phyloP scores from a whole-genome alignment of 495 filamentous ascomycete species.

The Bathelium albidoporum region DNA sequence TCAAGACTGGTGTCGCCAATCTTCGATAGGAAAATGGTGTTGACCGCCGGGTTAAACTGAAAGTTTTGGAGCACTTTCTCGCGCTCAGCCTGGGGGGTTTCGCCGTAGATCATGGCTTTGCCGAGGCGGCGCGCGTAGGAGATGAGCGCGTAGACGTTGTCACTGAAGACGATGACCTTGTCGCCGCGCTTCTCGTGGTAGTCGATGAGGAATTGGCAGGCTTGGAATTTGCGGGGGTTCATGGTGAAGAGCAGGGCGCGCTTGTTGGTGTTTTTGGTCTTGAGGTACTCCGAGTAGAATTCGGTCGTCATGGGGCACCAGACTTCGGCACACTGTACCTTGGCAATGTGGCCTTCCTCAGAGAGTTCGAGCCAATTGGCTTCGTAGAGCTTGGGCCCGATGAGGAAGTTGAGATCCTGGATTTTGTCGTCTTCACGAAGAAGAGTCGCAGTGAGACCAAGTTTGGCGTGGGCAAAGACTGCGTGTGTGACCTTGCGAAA shows the following conservation, averaged over 20 bases:
- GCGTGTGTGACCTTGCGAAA: constrained; percentile 86
- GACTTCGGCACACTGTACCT: constrained; percentile 95
- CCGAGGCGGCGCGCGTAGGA: constrained; percentile 72
- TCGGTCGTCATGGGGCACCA: constrained; percentile 99
- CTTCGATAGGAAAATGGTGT: constrained; percentile 95
- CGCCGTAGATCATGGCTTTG: constrained; percentile 90
- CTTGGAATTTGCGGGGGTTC: constrained; percentile 96
- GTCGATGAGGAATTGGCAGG: constrained; percentile 92
- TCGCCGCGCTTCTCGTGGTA: constrained; percentile 94
- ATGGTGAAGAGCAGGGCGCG: constrained; percentile 79
- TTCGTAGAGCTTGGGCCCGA: constrained; percentile 95
- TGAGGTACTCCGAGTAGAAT: constrained; percentile 91
- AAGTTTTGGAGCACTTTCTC: constrained; percentile 91
- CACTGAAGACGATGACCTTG: constrained; percentile 98
- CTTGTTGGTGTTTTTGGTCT: constrained; percentile 56
- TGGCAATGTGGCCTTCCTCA: constrained; percentile 92
- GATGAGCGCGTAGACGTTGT: constrained; percentile 92
- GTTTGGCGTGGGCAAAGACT: constrained; percentile 88
- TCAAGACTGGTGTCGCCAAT: constrained; percentile 97
- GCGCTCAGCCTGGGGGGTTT: constrained; percentile 76
- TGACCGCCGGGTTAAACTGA: constrained; percentile 84
- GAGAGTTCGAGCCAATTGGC: constrained; percentile 99
- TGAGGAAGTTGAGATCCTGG: constrained; percentile 91
- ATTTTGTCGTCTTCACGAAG: constrained; percentile 98
- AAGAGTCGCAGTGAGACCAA: constrained; percentile 91